Conservation (phyloP, 2,329 filamentous ascomycete species). For the Dryadomyces sulphureus region DNA sequence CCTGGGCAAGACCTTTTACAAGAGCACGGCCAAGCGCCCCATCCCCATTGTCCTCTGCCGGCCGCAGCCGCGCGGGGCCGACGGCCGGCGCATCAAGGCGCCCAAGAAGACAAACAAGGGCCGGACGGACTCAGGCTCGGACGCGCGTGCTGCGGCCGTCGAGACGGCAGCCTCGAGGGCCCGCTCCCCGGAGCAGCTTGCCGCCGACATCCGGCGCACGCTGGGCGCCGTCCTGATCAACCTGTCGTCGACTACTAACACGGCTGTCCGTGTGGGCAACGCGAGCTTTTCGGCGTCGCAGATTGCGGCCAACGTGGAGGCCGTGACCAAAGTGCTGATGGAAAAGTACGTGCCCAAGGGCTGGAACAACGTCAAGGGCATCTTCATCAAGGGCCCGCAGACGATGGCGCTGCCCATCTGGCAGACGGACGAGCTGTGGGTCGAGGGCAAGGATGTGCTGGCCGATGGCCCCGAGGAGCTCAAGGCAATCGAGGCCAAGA, state of each 20-base stretch:
- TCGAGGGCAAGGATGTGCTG: conserved; percentile 59
- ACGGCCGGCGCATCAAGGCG: conserved; percentile 39
- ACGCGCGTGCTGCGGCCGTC: conserved; percentile 57
- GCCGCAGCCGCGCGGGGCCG: conserved; percentile 46
- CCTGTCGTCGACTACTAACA: conserved; percentile 64
- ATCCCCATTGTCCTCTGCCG: conserved; percentile 60
- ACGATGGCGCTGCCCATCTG: conserved; percentile 88
- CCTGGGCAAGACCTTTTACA: conserved; percentile 89
- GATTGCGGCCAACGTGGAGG: conserved; percentile 65
- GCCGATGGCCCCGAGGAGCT: conserved; percentile 33
- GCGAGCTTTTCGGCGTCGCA: conserved; percentile 61
- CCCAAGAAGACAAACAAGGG: conserved; percentile 42
- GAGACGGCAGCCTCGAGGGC: conserved; percentile 23
- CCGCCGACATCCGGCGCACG: conserved; percentile 67
- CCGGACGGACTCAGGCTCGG: conserved; percentile 52
- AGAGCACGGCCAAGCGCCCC: conserved; percentile 66
- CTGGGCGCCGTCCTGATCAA: conserved; percentile 66
- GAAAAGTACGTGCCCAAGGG: conserved; percentile 72
- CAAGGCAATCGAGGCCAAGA: conserved; percentile 24
- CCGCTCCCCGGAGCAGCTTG: conserved; percentile 50
- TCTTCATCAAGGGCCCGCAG: conserved; percentile 84
- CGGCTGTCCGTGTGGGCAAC: conserved; percentile 64
- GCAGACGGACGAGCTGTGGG: conserved; percentile 84
- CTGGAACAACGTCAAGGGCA: conserved; percentile 70
- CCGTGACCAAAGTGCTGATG: conserved; percentile 53